Percentiles rank a stretch among this genome's conserved stretches.
phyloP scores from a whole-genome alignment of 345 rosid species.

The Lepidium africanum region DNA sequence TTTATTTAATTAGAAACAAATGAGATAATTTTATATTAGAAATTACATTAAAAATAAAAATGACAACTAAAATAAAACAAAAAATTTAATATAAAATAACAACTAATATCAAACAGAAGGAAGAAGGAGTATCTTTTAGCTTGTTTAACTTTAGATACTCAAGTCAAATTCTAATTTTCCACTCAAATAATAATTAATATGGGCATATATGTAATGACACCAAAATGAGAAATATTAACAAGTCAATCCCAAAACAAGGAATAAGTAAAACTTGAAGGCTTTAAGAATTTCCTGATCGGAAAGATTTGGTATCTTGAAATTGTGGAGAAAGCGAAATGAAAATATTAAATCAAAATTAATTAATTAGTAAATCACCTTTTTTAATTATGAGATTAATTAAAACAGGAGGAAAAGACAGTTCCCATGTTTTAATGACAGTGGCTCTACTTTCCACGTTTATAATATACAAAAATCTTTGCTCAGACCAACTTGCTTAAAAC shows the following conservation, averaged over 20 bases:
- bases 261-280: neutral
- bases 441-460: constrained; percentile 28
- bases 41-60: too few relatives aligned
- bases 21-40: too few relatives aligned
- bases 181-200: neutral
- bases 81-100: too few relatives aligned
- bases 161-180: neutral
- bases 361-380: neutral
- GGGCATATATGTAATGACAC: neutral
- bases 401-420: constrained; percentile 12
- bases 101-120: too few relatives aligned
- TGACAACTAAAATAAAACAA: too few relatives aligned
- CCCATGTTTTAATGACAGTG: constrained; percentile 29
- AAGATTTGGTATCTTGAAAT: neutral
- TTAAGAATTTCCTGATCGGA: neutral
- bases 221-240: neutral
- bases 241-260: neutral
- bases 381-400: neutral
- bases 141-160: neutral
- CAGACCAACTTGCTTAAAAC: constrained; percentile 1
- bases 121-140: neutral
- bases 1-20: too few relatives aligned
- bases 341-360: neutral
- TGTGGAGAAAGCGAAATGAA: neutral
- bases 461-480: constrained; percentile 13